Base-by-base conservation (phyloP, 2,329 filamentous ascomycete genomes). In the Neofusicoccum sp. region DNA sequence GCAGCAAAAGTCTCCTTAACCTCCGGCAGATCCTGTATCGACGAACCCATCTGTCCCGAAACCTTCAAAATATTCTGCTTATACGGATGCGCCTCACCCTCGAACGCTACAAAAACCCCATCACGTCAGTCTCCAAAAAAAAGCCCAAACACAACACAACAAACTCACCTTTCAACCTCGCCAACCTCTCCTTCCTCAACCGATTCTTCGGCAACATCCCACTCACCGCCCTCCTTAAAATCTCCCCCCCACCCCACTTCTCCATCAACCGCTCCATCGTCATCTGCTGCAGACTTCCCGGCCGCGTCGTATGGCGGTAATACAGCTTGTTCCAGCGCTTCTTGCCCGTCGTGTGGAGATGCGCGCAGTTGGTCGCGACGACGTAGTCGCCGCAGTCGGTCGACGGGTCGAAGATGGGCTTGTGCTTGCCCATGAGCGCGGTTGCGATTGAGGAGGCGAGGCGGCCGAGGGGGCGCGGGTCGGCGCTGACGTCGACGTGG, bases 331-430 rank as follows among this genome's bases (percentile, higher is more conserved):
- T 92, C 79, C 87, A 89, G 76, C 88, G 90, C 83, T 99, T 99
- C 76, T 91, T 91, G 69, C 95, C 95, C 6, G 95, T 98, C 1
- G 88, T 89, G 80, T 93, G 88, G 56, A 99, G 83, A 52, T 94
- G 88, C 44, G 90, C 86, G 82, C 95, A 98, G 77, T 93, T 89
- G 41, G 92, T 92, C 58, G 95, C 93, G 1, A 99, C 94, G 11
- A 99, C 93, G 78, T 99, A 99, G 86, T 99, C 95, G 70, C 95
- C 95, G 84, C 95, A 98, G 84, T 99, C 95, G 66, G 93, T 97
- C 28, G 93, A 97, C 1, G 95, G 95, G 80, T 98, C 92, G 81
- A 88, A 99, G 78, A 95, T 97, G 28, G 95, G 95, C 81, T 99
- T 99, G 85, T 99, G 90, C 84, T 99, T 99, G 80, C 95, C 95